Conservation (phyloP, 1,284 basidiomycete species). For the Austropuccinia psidii region DNA sequence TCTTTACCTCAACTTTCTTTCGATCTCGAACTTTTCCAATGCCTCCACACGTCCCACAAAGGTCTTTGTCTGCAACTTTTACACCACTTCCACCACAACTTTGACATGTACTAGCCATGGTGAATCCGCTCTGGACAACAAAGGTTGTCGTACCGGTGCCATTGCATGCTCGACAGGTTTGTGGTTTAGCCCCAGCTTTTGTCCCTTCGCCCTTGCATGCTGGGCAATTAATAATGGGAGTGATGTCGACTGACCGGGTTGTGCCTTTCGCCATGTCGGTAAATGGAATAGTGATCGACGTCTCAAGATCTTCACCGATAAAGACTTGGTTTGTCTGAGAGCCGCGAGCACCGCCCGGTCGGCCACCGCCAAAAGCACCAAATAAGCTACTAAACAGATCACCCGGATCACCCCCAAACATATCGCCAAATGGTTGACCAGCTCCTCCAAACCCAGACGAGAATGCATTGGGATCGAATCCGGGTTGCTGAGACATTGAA, state of each 20-base stretch:
- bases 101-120: slow-evolving; percentile 88
- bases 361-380: slow-evolving; percentile 52
- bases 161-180: slow-evolving; percentile 69
- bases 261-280: slow-evolving; percentile 89
- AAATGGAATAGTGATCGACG: slow-evolving; percentile 69
- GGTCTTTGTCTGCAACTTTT: slow-evolving; percentile 66
- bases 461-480: slow-evolving; percentile 77
- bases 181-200: slow-evolving; percentile 75
- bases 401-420: slow-evolving; percentile 63
- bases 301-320: slow-evolving; percentile 74
- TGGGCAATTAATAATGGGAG: slow-evolving; percentile 73
- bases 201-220: slow-evolving; percentile 81
- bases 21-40: slow-evolving; percentile 76
- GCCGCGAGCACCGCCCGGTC: slow-evolving; percentile 48
- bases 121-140: slow-evolving; percentile 88
- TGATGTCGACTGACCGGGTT: slow-evolving; percentile 66
- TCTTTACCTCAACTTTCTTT: slow-evolving; percentile 71
- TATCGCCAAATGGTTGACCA: slow-evolving; percentile 48
- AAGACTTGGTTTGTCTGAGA: slow-evolving; percentile 17
- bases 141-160: slow-evolving; percentile 85
- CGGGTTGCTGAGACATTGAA: slow-evolving; percentile 81
- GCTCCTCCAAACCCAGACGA: slow-evolving; percentile 52
- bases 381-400: slow-evolving; percentile 57
- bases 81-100: slow-evolving; percentile 77
- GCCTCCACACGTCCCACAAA: slow-evolving; percentile 75